phyloP scores from a whole-genome alignment of 83 land plant species.

The Picea abies region DNA sequence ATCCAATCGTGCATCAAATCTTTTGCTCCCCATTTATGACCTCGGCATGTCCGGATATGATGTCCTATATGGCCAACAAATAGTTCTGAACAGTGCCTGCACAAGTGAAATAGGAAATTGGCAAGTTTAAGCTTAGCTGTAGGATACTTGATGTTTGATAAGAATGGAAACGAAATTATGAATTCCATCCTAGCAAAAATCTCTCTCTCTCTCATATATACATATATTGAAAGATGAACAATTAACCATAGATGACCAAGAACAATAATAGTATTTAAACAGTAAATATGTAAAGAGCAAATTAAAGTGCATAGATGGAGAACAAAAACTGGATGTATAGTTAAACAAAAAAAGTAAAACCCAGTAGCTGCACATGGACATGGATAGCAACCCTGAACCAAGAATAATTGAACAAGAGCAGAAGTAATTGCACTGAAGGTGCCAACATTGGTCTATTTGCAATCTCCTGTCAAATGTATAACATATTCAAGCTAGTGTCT shows the following conservation, averaged over 20 bases:
- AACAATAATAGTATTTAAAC: background rate
- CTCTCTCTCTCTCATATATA: background rate
- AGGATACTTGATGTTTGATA: background rate
- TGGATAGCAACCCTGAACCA: too few relatives aligned
- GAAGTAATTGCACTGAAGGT: too few relatives aligned
- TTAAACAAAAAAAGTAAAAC: background rate
- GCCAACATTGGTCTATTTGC: too few relatives aligned
- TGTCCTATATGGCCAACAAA: conserved; percentile 81
- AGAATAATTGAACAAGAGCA: too few relatives aligned
- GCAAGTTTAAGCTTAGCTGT: background rate
- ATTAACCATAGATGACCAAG: background rate
- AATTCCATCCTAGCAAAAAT: background rate
- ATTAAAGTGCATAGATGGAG: background rate
- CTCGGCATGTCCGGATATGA: conserved; percentile 63
- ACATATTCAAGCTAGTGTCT: too few relatives aligned
- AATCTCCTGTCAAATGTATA: too few relatives aligned
- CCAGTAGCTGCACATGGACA: too few relatives aligned
- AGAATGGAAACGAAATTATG: background rate
- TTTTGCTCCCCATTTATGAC: conserved; percentile 49
- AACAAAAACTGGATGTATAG: background rate
- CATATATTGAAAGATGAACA: background rate
- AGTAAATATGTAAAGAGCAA: conserved; percentile 6
- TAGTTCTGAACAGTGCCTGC: conserved; percentile 83
- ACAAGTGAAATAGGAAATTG: background rate
- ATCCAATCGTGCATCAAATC: conserved; percentile 68